Evolutionary conservation across 768 basidiomycete species (phyloP).

Genomic region (Hemileccinum impolitum): DNA sequence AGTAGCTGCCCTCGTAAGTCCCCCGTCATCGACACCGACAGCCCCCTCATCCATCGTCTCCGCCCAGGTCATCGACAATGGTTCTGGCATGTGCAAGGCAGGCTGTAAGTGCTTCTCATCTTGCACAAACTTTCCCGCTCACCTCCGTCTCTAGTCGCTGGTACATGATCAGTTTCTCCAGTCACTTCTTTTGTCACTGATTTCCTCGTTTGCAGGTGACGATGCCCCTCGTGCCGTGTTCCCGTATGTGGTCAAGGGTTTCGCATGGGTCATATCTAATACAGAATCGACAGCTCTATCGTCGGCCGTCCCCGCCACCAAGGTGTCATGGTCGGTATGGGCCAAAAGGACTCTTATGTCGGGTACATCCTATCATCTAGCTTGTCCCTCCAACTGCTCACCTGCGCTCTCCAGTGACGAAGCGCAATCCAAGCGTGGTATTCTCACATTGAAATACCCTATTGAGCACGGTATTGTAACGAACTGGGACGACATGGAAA

Average conservation of each 20-base stretch:
- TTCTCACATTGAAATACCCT: conserved; percentile 89
- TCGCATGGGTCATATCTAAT: conserved; percentile 11
- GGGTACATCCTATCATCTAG: conserved; percentile 47
- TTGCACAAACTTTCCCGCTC: conserved; percentile 15
- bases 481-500: conserved; percentile 99
- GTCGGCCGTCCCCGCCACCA: conserved; percentile 94
- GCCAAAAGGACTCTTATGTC: conserved; percentile 94
- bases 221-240: conserved; percentile 92
- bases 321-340: conserved; percentile 97
- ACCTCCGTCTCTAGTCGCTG: conserved; percentile 51
- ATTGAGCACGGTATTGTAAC: conserved; percentile 94
- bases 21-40: neutral
- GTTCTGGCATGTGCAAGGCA: conserved; percentile 99
- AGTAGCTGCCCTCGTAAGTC: conserved; percentile 51
- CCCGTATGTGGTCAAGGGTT: conserved; percentile 60
- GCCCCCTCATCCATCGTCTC: neutral
- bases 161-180: conserved; percentile 32
- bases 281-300: conserved; percentile 58
- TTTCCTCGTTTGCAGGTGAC: conserved; percentile 54
- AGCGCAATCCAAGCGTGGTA: conserved; percentile 93
- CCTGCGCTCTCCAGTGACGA: conserved; percentile 58
- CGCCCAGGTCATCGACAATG: conserved; percentile 90
- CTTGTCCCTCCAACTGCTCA: conserved; percentile 15
- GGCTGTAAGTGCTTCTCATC: conserved; percentile 65
- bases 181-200: neutral